A percentile compares a stretch with the other conserved stretches of the same genome.
Conservation (phyloP, 768 basidiomycete genomes). For the Wakefieldia striispora region DNA sequence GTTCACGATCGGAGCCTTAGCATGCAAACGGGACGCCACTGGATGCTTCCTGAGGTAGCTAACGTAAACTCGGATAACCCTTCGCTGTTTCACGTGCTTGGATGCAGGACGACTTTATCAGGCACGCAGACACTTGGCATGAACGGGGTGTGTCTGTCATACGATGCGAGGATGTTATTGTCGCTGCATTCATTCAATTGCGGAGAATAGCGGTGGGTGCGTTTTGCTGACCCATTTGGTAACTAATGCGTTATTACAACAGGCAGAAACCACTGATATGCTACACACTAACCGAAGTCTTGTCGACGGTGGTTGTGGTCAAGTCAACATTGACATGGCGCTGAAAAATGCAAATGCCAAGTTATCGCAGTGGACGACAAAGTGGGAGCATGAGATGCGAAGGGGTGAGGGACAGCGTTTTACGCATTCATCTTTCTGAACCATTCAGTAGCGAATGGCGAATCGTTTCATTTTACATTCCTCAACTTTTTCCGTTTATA, state of each 20-base stretch:
- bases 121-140: conserved; percentile 71
- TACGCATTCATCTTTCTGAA: not conserved
- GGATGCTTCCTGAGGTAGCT: conserved; percentile 79
- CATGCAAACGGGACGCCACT: conserved; percentile 81
- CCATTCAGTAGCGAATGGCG: conserved; percentile 54
- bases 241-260: conserved; percentile 26
- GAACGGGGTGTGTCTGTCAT: conserved; percentile 47
- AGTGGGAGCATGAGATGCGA: conserved; percentile 72
- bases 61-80: not conserved
- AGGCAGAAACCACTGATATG: conserved; percentile 81
- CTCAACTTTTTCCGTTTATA: conserved; percentile 75
- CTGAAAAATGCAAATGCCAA: conserved; percentile 71
- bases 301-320: conserved; percentile 45
- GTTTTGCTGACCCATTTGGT: not conserved
- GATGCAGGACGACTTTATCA: conserved; percentile 63
- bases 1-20: conserved; percentile 84
- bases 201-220: conserved; percentile 73
- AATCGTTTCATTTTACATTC: conserved; percentile 74
- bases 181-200: conserved; percentile 73
- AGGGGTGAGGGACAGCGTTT: conserved; percentile 44
- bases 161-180: conserved; percentile 79
- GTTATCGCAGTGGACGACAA: conserved; percentile 67
- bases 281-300: conserved; percentile 54
- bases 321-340: conserved; percentile 72
- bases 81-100: conserved; percentile 12